Conservation (phyloP, 192 early-diverging fungal genomes). For the Coemansia sp. region DNA sequence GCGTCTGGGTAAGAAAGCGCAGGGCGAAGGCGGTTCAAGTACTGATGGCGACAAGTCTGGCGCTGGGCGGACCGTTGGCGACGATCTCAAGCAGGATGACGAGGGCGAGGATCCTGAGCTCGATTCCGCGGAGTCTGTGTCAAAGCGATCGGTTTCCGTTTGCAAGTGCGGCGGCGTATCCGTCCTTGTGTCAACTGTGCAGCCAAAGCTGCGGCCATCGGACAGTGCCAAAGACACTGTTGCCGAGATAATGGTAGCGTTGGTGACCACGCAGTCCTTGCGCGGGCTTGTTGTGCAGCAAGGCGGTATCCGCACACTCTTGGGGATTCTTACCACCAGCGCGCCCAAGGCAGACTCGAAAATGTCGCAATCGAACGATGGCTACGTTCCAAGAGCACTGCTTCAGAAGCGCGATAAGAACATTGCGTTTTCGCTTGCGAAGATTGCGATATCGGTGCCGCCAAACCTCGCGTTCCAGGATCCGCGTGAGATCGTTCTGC, state of each 20-base stretch:
- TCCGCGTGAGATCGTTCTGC: conserved; percentile 66
- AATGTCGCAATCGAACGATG: conserved; percentile 6
- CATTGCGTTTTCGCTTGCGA: conserved; percentile 84
- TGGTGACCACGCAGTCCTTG: conserved; percentile 68
- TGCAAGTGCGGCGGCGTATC: conserved; percentile 56
- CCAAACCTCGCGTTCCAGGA: conserved; percentile 83
- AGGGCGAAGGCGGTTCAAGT: conserved; percentile 13
- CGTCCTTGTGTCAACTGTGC: conserved; percentile 42
- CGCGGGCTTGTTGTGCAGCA: conserved; percentile 83
- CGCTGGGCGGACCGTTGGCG: conserved; percentile 8
- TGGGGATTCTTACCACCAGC: conserved; percentile 36
- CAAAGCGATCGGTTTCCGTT: conserved; percentile 57
- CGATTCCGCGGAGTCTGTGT: conserved; percentile 21
- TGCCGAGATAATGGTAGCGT: conserved; percentile 65
- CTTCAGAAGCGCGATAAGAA: conserved; percentile 43
- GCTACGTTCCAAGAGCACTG: conserved; percentile 29
- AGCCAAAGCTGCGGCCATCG: conserved; percentile 55
- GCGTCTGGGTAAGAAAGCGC: conserved; percentile 58
- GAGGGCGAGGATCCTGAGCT: conserved; percentile 13
- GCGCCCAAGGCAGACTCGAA: conserved; percentile 21
- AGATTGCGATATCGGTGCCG: conserved; percentile 88
- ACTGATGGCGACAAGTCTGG: conserved; percentile 18
- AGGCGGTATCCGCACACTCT: conserved; percentile 67
- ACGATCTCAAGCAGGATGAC: conserved; percentile 6
- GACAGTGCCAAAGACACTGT: conserved; percentile 63